Evolutionary conservation across 257 asterid genomes (phyloP).

Genomic region (Fraxinus quadrangulata): DNA sequence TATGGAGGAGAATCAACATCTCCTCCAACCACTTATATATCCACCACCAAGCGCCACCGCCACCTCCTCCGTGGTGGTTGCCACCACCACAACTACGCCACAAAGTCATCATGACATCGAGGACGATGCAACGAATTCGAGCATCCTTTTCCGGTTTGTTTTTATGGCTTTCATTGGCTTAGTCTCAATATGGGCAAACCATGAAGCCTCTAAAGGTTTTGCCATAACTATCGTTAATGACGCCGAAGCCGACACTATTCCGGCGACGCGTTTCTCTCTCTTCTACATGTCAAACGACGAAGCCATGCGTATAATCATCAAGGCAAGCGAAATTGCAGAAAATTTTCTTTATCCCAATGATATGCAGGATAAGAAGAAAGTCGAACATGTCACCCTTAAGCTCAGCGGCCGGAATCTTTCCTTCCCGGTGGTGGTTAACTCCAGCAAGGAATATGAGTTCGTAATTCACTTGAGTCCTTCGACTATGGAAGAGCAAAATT

Average conservation of each 20-base stretch:
- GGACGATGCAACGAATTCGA: constrained; percentile 16
- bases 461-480: constrained; percentile 42
- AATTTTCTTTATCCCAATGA: constrained; percentile 40
- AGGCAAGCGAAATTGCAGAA: constrained; percentile 51
- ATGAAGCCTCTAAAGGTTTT: constrained; percentile 79
- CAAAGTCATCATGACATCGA: constrained; percentile 2
- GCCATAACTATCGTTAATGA: constrained; percentile 53
- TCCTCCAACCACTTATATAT: constrained; percentile 50
- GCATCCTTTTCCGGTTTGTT: constrained; percentile 44
- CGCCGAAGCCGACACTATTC: constrained; percentile 25
- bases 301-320: constrained; percentile 46
- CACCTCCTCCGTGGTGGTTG: neutral
- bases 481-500: constrained; percentile 37
- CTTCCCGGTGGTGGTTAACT: constrained; percentile 23
- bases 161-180: constrained; percentile 41
- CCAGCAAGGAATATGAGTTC: constrained; percentile 25
- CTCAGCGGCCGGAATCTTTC: constrained; percentile 38
- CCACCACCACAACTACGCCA: constrained; percentile 3
- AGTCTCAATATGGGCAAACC: constrained; percentile 65
- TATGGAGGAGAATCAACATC: constrained; percentile 41
- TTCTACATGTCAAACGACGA: constrained; percentile 62
- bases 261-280: constrained; percentile 51
- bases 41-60: constrained; percentile 32
- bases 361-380: constrained; percentile 35
- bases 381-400: constrained; percentile 37